A percentile compares a stretch with the other conserved stretches of the same genome.
phyloP scores from a whole-genome alignment of 306 rosid genomes.

The cucumber (Cucumis sativus) region Cucumber_9930_V3 NC_026656.2:20141001-20141500 shows the following conservation, averaged over 20 bases:
- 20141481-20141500: constrained; percentile 47
- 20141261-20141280: constrained; percentile 86
- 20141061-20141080: too few species aligned
- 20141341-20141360: not conserved
- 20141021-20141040: too few species aligned
- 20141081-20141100: not conserved
- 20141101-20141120: not conserved
- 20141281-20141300: constrained; percentile 68
- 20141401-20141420: constrained; percentile 29
- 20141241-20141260: constrained; percentile 61
- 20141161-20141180: not conserved
- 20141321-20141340: not conserved
- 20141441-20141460: constrained; percentile 49
- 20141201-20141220: not conserved
- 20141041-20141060: too few species aligned
- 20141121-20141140: not conserved
- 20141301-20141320: constrained; percentile 40
- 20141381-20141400: constrained; percentile 20
- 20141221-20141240: constrained; percentile 8
- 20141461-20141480: constrained; percentile 55
- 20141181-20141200: not conserved
- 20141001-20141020: too few species aligned
- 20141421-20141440: constrained; percentile 80
- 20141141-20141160: not conserved
- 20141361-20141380: not conserved